These are phyloP conservation scores for Dissophora globulifera DNA, from an alignment of 192 early-diverging fungal genomes.

Conservation along the genomic window DNA sequence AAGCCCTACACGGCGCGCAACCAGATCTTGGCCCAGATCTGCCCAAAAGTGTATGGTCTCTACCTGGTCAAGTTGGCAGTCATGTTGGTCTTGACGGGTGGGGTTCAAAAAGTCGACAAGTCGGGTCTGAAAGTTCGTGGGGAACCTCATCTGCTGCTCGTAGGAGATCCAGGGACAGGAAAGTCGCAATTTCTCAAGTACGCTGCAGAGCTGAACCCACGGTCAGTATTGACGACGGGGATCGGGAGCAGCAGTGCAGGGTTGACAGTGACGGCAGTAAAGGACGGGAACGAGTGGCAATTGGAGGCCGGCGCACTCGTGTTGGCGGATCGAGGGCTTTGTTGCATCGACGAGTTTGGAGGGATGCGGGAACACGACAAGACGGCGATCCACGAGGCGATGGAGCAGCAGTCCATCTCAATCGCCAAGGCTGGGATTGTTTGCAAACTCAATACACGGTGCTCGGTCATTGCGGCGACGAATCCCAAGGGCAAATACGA, in stretches of 20 bases:
- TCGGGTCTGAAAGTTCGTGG: conserved; percentile 74
- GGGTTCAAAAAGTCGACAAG: conserved; percentile 65
- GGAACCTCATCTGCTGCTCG: conserved; percentile 77
- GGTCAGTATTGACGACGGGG: conserved; percentile 80
- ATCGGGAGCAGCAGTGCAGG: conserved; percentile 81
- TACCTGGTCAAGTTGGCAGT: conserved; percentile 78
- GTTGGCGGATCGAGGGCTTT: conserved; percentile 79
- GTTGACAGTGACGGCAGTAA: conserved; percentile 78
- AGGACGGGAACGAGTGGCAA: conserved; percentile 81
- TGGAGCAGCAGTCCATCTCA: conserved; percentile 88
- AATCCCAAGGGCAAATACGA: conserved; percentile 84
- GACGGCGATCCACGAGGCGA: conserved; percentile 81
- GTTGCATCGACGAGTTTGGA: conserved; percentile 89
- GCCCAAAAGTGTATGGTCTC: conserved; percentile 77
- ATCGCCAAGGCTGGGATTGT: conserved; percentile 85
- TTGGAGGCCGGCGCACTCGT: conserved; percentile 86
- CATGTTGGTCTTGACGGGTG: conserved; percentile 75
- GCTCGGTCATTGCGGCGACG: conserved; percentile 83
- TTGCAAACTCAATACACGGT: conserved; percentile 81
- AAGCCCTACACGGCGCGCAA: conserved; percentile 62
- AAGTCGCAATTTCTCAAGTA: conserved; percentile 86
- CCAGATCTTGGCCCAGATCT: conserved; percentile 67
- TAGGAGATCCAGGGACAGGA: conserved; percentile 83
- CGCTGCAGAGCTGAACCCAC: conserved; percentile 69
- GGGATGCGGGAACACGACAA: conserved; percentile 78